These are phyloP conservation scores for Lyophyllum atratum DNA, from an alignment of 768 basidiomycete species.

Conservation along the genomic window DNA sequence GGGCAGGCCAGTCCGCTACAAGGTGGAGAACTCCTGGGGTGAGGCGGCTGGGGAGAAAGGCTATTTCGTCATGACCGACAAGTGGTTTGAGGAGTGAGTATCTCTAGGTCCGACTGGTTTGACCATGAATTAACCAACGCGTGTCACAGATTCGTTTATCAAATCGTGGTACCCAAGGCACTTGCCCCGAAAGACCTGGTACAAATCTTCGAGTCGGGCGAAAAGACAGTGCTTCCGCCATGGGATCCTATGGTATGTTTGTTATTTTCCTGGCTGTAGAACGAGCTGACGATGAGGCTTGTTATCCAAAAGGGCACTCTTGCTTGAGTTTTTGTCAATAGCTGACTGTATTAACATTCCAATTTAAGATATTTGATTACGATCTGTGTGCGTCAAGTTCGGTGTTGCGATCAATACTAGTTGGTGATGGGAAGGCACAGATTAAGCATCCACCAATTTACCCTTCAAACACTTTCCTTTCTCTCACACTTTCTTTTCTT, in stretches of 20 bases:
- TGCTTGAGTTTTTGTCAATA: conserved; percentile 16
- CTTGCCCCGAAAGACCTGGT: conserved; percentile 82
- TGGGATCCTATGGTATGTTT: conserved; percentile 88
- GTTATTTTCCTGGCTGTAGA: background rate
- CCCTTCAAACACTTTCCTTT: background rate
- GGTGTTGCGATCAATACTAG: background rate
- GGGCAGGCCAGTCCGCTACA: conserved; percentile 86
- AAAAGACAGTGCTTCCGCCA: conserved; percentile 70
- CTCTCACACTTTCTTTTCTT: conserved; percentile 3
- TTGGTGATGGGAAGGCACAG: background rate
- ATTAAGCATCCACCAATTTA: background rate
- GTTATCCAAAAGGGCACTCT: conserved; percentile 19
- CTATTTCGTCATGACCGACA: conserved; percentile 89
- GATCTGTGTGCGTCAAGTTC: background rate
- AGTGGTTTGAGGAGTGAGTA: conserved; percentile 89
- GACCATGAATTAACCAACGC: background rate
- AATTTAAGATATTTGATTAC: too few species aligned
- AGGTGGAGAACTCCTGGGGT: conserved; percentile 97
- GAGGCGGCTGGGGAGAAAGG: conserved; percentile 77
- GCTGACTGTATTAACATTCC: too few species aligned
- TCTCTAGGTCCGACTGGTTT: background rate
- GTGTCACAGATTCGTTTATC: conserved; percentile 76
- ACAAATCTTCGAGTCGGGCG: conserved; percentile 71
- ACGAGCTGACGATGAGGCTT: background rate
- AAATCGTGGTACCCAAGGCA: conserved; percentile 84